Evolutionary conservation across 2,329 filamentous ascomycete genomes (phyloP).

Genomic region (Trichoderma brevicompactum): DNA sequence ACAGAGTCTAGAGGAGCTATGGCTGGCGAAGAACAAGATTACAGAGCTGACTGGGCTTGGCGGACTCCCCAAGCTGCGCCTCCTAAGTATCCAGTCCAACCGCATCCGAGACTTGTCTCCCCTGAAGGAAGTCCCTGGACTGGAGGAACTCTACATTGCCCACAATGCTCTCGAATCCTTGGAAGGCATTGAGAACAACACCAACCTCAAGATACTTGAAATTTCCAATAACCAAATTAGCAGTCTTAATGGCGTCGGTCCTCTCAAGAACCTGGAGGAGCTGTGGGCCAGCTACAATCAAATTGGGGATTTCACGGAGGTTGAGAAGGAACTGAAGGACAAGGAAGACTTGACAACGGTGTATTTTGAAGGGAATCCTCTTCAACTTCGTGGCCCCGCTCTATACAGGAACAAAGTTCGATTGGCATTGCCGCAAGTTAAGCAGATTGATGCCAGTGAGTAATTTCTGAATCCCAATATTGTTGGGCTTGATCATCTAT

Average conservation of each 20-base stretch:
- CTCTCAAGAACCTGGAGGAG: slow-evolving; percentile 77
- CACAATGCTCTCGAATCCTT: slow-evolving; percentile 87
- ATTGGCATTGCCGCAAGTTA: slow-evolving; percentile 82
- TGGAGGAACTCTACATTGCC: slow-evolving; percentile 94
- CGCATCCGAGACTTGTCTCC: slow-evolving; percentile 79
- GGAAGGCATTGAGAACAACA: slow-evolving; percentile 69
- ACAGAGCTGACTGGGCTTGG: slow-evolving; percentile 76
- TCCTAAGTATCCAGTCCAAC: slow-evolving; percentile 95
- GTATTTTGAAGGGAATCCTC: slow-evolving; percentile 93
- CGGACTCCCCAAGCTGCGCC: slow-evolving; percentile 76
- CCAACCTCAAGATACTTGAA: slow-evolving; percentile 77
- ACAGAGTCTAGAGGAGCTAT: slow-evolving; percentile 80
- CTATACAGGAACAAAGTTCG: slow-evolving; percentile 93
- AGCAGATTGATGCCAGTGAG: slow-evolving; percentile 97
- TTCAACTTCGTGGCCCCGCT: slow-evolving; percentile 79
- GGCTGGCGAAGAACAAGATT: slow-evolving; percentile 97
- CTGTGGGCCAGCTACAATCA: slow-evolving; percentile 94
- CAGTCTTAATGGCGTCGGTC: slow-evolving; percentile 72
- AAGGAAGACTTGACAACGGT: slow-evolving; percentile 85
- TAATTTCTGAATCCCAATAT: slow-evolving; percentile 39
- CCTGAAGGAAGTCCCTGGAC: slow-evolving; percentile 70
- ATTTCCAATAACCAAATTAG: slow-evolving; percentile 85
- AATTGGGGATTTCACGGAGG: slow-evolving; percentile 76
- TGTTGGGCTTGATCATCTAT: background rate
- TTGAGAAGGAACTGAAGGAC: slow-evolving; percentile 76